Evolutionary conservation across 192 early-diverging fungal genomes (phyloP).

Genomic region (Umbelopsis sp.): DNA sequence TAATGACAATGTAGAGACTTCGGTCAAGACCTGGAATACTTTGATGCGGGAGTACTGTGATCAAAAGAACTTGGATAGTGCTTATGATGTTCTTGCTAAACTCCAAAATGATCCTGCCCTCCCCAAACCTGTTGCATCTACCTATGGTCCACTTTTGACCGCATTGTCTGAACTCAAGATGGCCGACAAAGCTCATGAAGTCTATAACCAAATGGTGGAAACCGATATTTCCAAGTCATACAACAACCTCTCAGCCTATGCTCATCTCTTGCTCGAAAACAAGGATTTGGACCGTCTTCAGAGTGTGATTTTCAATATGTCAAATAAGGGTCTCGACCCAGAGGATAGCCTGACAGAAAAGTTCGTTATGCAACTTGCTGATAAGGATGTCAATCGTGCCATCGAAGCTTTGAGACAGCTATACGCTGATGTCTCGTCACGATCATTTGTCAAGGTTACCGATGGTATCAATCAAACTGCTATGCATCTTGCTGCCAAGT

Average conservation of each 20-base stretch:
- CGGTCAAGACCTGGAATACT: constrained; percentile 35
- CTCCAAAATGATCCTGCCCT: constrained; percentile 19
- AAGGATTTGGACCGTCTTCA: background rate
- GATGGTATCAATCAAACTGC: constrained; percentile 16
- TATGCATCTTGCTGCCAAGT: constrained; percentile 2
- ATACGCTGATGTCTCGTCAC: constrained; percentile 10
- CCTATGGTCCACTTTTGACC: constrained; percentile 35
- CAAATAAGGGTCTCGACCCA: constrained; percentile 24
- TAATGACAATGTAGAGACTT: constrained; percentile 25
- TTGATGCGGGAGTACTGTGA: constrained; percentile 38
- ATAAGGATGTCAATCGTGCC: background rate
- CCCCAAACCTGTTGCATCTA: constrained; percentile 36
- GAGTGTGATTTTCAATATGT: constrained; percentile 32
- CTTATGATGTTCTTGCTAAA: constrained; percentile 20
- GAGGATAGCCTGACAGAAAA: constrained; percentile 26
- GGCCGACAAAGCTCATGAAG: constrained; percentile 15
- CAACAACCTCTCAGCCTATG: constrained; percentile 37
- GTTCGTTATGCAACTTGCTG: constrained; percentile 16
- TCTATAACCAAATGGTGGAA: constrained; percentile 28
- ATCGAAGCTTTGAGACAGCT: constrained; percentile 20
- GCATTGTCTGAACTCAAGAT: constrained; percentile 14
- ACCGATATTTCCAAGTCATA: constrained; percentile 36
- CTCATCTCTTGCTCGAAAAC: constrained; percentile 30
- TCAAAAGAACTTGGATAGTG: constrained; percentile 13
- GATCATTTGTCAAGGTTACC: constrained; percentile 21